Conservation (phyloP, 2,329 filamentous ascomycete species). For the Cadophora sp. region DNA sequence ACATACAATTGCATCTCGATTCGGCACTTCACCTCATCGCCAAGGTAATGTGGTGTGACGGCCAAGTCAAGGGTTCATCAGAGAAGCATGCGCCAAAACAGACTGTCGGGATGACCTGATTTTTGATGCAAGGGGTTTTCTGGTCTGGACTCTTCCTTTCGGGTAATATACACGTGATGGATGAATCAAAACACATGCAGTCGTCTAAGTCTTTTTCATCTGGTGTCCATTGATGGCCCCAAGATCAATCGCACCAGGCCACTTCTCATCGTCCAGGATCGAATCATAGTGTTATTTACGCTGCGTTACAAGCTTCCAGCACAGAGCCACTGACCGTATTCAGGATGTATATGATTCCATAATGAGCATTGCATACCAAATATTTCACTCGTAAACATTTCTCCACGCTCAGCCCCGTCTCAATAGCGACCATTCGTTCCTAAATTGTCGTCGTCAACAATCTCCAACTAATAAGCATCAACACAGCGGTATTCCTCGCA, state of each 20-base stretch:
- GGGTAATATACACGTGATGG: neutral
- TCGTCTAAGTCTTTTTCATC: neutral
- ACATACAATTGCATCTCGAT: neutral
- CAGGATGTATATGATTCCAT: too few relatives aligned
- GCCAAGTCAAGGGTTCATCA: slow-evolving; percentile 8
- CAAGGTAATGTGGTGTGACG: slow-evolving; percentile 14
- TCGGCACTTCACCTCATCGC: neutral
- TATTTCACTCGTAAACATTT: too few relatives aligned
- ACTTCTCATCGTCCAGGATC: too few relatives aligned
- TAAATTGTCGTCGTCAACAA: neutral
- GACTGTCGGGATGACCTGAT: slow-evolving; percentile 10
- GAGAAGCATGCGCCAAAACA: slow-evolving; percentile 2
- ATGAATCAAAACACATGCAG: neutral
- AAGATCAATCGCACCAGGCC: too few relatives aligned
- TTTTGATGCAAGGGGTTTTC: slow-evolving; percentile 6
- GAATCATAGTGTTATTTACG: too few relatives aligned
- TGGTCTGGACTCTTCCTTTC: neutral
- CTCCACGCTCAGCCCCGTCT: too few relatives aligned
- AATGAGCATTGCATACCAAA: too few relatives aligned
- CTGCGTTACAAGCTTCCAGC: too few relatives aligned
- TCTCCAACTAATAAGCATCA: neutral
- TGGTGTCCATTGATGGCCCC: neutral
- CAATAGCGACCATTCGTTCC: too few relatives aligned
- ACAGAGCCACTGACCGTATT: too few relatives aligned
- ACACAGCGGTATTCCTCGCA: neutral